Evolutionary conservation across 129 eudicot genomes (phyloP).

Genomic region (Apium graveolens): DNA sequence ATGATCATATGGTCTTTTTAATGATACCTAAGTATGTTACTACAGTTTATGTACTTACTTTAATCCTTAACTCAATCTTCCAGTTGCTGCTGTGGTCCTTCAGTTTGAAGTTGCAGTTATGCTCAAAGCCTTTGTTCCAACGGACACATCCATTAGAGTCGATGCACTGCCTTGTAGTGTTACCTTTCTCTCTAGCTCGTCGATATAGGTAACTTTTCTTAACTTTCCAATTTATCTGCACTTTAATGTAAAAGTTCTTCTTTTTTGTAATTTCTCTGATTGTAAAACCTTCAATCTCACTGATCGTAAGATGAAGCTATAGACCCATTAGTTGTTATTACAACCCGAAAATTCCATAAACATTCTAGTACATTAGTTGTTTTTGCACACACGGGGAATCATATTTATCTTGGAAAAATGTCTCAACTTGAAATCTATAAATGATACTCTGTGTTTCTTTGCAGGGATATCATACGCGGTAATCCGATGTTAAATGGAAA

Average conservation of each 20-base stretch:
- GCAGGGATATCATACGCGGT: no score
- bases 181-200: constrained; percentile 20
- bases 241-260: constrained; percentile 26
- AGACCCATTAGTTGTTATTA: no score
- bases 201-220: constrained; percentile 23
- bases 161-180: constrained; percentile 31
- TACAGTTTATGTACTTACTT: constrained; percentile 27
- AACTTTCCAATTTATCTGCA: constrained; percentile 29
- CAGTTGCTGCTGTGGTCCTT: constrained; percentile 24
- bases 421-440: no score
- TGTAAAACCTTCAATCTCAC: constrained; percentile 38
- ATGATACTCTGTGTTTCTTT: no score
- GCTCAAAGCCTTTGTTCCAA: constrained; percentile 50
- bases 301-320: constrained; percentile 35
- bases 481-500: no score
- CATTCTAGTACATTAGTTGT: no score
- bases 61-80: constrained; percentile 34
- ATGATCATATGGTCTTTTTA: not conserved
- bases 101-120: constrained; percentile 28
- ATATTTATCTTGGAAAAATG: no score
- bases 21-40: constrained; percentile 1
- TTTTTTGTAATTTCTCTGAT: constrained; percentile 19
- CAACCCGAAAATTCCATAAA: no score
- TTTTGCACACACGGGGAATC: no score
- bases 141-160: constrained; percentile 27